Evolutionary conservation across 1,284 basidiomycete species (phyloP).

Genomic region (Ceratobasidium sp.): DNA sequence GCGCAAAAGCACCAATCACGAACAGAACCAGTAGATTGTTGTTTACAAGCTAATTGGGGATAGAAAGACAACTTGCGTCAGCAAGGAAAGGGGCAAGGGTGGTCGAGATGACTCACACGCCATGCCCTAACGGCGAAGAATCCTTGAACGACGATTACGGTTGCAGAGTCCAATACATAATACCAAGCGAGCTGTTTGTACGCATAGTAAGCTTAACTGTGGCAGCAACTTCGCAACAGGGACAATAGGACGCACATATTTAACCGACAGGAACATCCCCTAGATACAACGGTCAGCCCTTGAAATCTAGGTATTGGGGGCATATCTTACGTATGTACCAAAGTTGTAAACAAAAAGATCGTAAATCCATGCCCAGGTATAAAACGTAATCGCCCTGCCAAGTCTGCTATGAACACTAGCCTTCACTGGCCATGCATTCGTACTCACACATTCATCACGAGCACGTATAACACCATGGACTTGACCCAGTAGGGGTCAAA

Average conservation of each 20-base stretch:
- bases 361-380: conserved; percentile 35
- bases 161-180: conserved; percentile 34
- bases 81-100: neutral
- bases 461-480: conserved; percentile 34
- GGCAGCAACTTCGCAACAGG: neutral
- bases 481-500: conserved; percentile 18
- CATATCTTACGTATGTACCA: conserved; percentile 17
- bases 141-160: conserved; percentile 35
- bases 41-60: conserved; percentile 8
- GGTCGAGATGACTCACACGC: conserved; percentile 11
- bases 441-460: conserved; percentile 35
- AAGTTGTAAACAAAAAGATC: conserved; percentile 34
- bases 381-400: conserved; percentile 25
- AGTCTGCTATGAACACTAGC: neutral
- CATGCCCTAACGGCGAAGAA: conserved; percentile 35
- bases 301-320: neutral
- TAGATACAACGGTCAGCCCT: neutral
- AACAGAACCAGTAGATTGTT: conserved; percentile 15
- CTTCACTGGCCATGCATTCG: neutral
- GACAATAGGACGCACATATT: conserved; percentile 2
- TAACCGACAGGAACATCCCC: conserved; percentile 32
- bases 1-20: conserved; percentile 24
- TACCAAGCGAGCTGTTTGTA: conserved; percentile 19
- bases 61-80: neutral
- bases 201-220: neutral